These are phyloP conservation scores for Phaeosphaeriaceae sp. DNA, from an alignment of 2,329 filamentous ascomycete species.

Conservation along the genomic window DNA sequence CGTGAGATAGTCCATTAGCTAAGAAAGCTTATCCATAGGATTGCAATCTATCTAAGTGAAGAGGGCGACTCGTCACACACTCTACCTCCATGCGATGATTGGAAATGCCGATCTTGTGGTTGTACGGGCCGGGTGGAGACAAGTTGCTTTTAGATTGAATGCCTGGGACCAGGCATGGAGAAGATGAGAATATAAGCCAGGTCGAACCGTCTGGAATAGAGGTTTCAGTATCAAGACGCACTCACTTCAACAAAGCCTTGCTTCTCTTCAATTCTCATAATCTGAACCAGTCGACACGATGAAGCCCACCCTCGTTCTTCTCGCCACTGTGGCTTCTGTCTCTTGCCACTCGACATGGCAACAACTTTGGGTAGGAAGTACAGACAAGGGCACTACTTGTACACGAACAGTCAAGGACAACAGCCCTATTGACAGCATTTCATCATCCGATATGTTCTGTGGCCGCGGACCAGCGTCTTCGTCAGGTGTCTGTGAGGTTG, in stretches of 20 bases:
- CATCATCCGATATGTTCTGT: conserved; percentile 45
- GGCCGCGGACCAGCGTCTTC: conserved; percentile 37
- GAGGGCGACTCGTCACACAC: conserved; percentile 12
- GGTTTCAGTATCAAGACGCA: conserved; percentile 1
- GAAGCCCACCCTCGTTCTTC: conserved; percentile 40
- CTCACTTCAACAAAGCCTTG: conserved; percentile 11
- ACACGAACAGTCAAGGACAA: conserved; percentile 45
- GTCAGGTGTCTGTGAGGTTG: conserved; percentile 41
- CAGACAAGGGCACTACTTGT: conserved; percentile 39
- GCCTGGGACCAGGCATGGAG: neutral
- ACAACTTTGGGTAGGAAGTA: conserved; percentile 45
- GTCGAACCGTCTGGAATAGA: neutral
- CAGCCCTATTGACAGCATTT: conserved; percentile 39
- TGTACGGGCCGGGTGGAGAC: conserved; percentile 17
- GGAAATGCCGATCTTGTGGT: conserved; percentile 15
- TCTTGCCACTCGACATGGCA: conserved; percentile 50
- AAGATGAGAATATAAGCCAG: conserved; percentile 23
- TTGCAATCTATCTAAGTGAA: conserved; percentile 31
- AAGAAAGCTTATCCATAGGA: conserved; percentile 23
- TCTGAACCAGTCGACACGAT: conserved; percentile 23
- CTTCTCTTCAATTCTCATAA: conserved; percentile 6
- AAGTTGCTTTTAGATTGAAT: conserved; percentile 19
- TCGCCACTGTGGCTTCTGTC: conserved; percentile 42
- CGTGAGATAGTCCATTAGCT: conserved; percentile 15
- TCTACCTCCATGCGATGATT: conserved; percentile 10